Conservation (phyloP, 108 stramenopile genomes). For the Chaetoceros muelleri region DNA sequence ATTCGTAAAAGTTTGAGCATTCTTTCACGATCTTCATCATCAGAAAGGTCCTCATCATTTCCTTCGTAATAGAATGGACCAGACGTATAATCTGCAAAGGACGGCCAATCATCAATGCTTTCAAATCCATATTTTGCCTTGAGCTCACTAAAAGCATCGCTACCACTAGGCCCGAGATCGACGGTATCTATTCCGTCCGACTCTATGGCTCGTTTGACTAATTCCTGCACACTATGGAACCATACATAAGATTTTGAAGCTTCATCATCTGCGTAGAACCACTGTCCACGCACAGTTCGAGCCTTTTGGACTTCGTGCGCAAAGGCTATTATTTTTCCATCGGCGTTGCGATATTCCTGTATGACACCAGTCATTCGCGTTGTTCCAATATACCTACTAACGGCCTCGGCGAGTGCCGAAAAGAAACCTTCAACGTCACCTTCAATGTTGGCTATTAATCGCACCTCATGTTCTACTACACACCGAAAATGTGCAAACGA, state of each 20-base stretch:
- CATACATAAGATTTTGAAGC: slow-evolving; percentile 64
- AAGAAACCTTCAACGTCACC: slow-evolving; percentile 37
- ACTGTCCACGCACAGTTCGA: slow-evolving; percentile 54
- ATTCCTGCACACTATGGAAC: slow-evolving; percentile 58
- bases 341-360: slow-evolving; percentile 44
- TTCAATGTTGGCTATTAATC: slow-evolving; percentile 32
- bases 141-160: slow-evolving; percentile 56
- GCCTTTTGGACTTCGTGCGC: slow-evolving; percentile 62
- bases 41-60: not conserved
- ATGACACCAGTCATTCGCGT: slow-evolving; percentile 61
- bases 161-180: slow-evolving; percentile 61
- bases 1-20: not conserved
- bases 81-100: slow-evolving; percentile 12
- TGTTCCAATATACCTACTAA: slow-evolving; percentile 54
- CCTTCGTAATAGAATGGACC: not conserved
- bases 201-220: slow-evolving; percentile 48
- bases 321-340: slow-evolving; percentile 51
- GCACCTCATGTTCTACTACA: slow-evolving; percentile 63
- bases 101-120: slow-evolving; percentile 52
- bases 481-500: slow-evolving; percentile 65
- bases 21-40: not conserved
- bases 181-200: slow-evolving; percentile 48
- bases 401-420: slow-evolving; percentile 55
- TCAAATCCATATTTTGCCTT: slow-evolving; percentile 59
- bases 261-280: slow-evolving; percentile 69